Evolutionary conservation across 2,329 filamentous ascomycete genomes (phyloP).

Genomic region (Trematosphaeria pertusa): DNA sequence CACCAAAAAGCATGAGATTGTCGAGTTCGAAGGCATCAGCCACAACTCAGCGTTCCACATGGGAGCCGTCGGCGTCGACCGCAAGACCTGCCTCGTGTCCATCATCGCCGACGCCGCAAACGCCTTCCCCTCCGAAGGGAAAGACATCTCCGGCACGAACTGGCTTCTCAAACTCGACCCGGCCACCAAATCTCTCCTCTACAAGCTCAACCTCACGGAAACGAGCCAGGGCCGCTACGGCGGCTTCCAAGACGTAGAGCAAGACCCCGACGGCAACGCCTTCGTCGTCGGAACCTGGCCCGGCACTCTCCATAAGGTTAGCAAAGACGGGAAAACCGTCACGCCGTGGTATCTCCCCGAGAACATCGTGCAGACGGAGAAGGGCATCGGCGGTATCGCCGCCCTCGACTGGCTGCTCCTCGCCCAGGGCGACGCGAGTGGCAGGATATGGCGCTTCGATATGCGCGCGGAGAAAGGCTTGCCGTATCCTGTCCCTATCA

Average conservation of each 20-base stretch:
- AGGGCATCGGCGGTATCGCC: constrained; percentile 23
- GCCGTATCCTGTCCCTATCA: constrained; percentile 12
- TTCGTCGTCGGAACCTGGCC: constrained; percentile 26
- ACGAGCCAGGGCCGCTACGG: constrained; percentile 16
- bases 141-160: constrained; percentile 25
- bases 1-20: constrained; percentile 12
- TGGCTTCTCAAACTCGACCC: constrained; percentile 24
- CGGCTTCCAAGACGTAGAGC: constrained; percentile 29
- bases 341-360: constrained; percentile 20
- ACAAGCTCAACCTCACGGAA: constrained; percentile 27
- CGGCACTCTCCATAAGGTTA: constrained; percentile 16
- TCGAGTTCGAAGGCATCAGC: constrained; percentile 19
- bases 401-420: constrained; percentile 15
- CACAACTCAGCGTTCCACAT: constrained; percentile 26
- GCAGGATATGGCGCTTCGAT: constrained; percentile 20
- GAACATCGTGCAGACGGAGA: constrained; percentile 15
- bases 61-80: constrained; percentile 20
- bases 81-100: constrained; percentile 15
- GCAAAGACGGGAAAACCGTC: constrained; percentile 16
- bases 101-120: constrained; percentile 18
- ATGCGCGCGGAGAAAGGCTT: constrained; percentile 15
- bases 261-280: constrained; percentile 23
- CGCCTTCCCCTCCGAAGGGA: constrained; percentile 17
- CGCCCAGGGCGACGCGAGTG: constrained; percentile 14
- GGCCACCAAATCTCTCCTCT: constrained; percentile 8